Conservation (phyloP, 805 yeast species). For the Sugiyamaella chiloensis region DNA sequence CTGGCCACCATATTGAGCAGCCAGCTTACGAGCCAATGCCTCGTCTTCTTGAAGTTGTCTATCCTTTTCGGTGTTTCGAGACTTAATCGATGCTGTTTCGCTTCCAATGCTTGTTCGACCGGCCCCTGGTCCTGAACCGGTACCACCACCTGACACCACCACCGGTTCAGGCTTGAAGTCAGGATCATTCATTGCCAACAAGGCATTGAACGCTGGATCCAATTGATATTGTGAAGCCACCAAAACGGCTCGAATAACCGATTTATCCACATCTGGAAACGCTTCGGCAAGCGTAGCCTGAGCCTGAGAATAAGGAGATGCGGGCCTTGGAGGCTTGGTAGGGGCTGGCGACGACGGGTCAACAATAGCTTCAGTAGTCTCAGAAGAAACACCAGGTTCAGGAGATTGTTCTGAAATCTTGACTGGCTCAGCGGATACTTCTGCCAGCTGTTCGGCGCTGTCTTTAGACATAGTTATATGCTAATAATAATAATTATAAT, state of each 20-base stretch:
- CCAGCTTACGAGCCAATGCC: conserved; percentile 73
- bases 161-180: conserved; percentile 30
- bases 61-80: conserved; percentile 33
- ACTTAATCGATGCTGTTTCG: no score
- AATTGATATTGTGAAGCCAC: conserved; percentile 80
- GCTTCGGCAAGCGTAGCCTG: conserved; percentile 71
- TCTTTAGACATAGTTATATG: conserved; percentile 1
- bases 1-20: conserved; percentile 32
- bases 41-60: conserved; percentile 71
- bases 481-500: no score
- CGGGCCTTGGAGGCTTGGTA: conserved; percentile 57
- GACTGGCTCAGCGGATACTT: conserved; percentile 6
- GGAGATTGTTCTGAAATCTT: background rate
- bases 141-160: conserved; percentile 23
- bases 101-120: no score
- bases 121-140: no score
- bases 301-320: conserved; percentile 54
- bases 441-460: conserved; percentile 5
- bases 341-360: conserved; percentile 29
- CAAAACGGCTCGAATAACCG: conserved; percentile 68
- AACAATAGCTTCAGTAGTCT: background rate
- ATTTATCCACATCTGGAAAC: conserved; percentile 74
- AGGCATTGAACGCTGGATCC: conserved; percentile 86
- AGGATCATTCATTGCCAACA: conserved; percentile 69
- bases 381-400: background rate